These are phyloP conservation scores for Epichloe uncinata DNA, from an alignment of 2,329 filamentous ascomycete genomes.

Conservation along the genomic window DNA sequence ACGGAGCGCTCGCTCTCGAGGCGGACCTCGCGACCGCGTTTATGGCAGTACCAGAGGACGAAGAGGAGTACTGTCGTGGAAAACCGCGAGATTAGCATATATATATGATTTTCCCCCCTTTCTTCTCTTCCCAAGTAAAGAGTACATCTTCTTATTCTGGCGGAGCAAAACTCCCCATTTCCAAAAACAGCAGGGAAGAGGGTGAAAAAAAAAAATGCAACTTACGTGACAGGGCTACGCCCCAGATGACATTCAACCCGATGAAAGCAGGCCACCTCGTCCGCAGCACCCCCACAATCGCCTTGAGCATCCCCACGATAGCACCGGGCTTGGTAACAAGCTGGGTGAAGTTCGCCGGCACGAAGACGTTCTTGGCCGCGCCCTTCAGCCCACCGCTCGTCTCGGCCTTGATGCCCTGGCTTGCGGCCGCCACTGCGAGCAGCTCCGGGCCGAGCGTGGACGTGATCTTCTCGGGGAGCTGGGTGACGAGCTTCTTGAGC, in stretches of 20 bases:
- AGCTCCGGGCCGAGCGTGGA: conserved; percentile 66
- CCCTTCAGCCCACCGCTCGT: conserved; percentile 44
- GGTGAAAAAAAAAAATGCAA: too few relatives aligned
- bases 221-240: conserved; percentile 74
- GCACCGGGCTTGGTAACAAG: conserved; percentile 79
- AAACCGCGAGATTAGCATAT: background rate
- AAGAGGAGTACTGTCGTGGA: conserved; percentile 60
- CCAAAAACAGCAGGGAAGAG: too few relatives aligned
- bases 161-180: too few relatives aligned
- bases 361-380: conserved; percentile 52
- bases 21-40: conserved; percentile 76
- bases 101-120: too few relatives aligned
- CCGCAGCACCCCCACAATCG: conserved; percentile 83
- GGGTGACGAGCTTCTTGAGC: conserved; percentile 75
- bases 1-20: conserved; percentile 46
- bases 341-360: conserved; percentile 61
- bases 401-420: conserved; percentile 49
- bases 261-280: conserved; percentile 81
- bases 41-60: conserved; percentile 96
- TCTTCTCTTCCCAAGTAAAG: background rate
- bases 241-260: conserved; percentile 85
- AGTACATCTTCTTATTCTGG: accelerated
- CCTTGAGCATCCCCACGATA: conserved; percentile 68
- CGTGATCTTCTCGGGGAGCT: conserved; percentile 71
- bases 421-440: conserved; percentile 64